Percentiles rank a stretch among this genome's conserved stretches.
These are phyloP conservation scores for Trypanosoma melophagium DNA, from an alignment of 208 protist species.

Conservation along the genomic window DNA sequence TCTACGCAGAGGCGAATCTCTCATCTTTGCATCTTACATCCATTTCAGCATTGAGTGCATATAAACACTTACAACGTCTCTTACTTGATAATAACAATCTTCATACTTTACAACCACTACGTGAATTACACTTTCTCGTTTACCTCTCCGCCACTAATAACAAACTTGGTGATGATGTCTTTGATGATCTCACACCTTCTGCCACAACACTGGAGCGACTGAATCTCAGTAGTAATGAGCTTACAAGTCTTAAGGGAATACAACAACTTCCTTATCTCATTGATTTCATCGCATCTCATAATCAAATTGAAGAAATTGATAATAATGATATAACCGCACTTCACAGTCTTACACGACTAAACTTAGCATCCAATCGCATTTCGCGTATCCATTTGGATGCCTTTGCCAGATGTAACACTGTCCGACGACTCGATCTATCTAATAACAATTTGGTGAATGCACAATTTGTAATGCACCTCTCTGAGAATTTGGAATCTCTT, in stretches of 20 bases:
- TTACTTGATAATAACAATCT: constrained; percentile 66
- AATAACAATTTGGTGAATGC: constrained; percentile 49
- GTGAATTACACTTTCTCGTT: constrained; percentile 42
- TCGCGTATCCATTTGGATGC: constrained; percentile 40
- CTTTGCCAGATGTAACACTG: constrained; percentile 40
- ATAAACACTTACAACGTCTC: constrained; percentile 66
- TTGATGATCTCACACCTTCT: constrained; percentile 38
- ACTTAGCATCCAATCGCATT: constrained; percentile 49
- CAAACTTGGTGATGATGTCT: constrained; percentile 45
- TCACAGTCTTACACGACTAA: constrained; percentile 44
- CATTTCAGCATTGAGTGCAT: constrained; percentile 42
- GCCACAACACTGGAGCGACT: constrained; percentile 57
- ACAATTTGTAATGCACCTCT: constrained; percentile 49
- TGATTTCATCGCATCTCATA: constrained; percentile 48
- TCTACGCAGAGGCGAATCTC: constrained; percentile 54
- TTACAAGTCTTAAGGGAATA: constrained; percentile 57
- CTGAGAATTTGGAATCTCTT: constrained; percentile 52
- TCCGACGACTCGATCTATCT: constrained; percentile 60
- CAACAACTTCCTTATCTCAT: constrained; percentile 56
- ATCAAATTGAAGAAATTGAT: constrained; percentile 41
- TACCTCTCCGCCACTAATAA: constrained; percentile 72
- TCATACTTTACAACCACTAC: constrained; percentile 53
- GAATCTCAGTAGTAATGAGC: constrained; percentile 55
- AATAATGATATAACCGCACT: constrained; percentile 31
- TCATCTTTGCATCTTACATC: constrained; percentile 26